A percentile compares a stretch with the other conserved stretches of the same genome.
Conservation (phyloP, 2,329 filamentous ascomycete species). For the Knufia fluminis region DNA sequence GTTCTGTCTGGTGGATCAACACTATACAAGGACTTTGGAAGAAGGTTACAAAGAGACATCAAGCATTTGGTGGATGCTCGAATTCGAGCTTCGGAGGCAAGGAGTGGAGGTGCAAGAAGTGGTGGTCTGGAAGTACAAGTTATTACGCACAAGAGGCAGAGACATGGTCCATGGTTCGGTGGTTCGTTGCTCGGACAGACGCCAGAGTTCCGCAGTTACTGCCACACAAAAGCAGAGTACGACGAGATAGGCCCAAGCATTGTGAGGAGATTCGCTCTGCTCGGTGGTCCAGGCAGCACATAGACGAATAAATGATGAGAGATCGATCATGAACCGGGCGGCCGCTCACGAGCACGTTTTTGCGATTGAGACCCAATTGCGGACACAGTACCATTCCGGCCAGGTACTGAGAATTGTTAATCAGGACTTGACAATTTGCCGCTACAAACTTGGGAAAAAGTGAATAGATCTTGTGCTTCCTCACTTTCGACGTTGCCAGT, state of each 20-base stretch:
- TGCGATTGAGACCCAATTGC: no score
- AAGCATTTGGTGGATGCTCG: slow-evolving; percentile 88
- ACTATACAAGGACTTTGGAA: slow-evolving; percentile 95
- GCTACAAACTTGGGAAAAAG: no score
- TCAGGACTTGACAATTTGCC: no score
- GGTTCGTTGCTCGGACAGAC: slow-evolving; percentile 94
- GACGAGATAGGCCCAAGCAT: slow-evolving; percentile 95
- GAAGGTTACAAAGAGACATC: slow-evolving; percentile 92
- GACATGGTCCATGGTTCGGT: slow-evolving; percentile 97
- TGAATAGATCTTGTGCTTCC: no score
- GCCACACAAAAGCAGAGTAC: slow-evolving; percentile 84
- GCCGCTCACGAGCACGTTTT: no score
- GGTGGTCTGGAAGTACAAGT: slow-evolving; percentile 95
- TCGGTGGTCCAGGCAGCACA: slow-evolving; percentile 72
- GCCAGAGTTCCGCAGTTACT: slow-evolving; percentile 96
- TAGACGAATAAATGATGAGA: slow-evolving; percentile 22
- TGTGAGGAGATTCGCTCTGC: slow-evolving; percentile 83
- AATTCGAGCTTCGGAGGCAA: slow-evolving; percentile 83
- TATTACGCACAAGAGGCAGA: slow-evolving; percentile 92
- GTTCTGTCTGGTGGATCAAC: slow-evolving; percentile 95
- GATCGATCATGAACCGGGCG: not conserved
- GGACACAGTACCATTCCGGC: no score
- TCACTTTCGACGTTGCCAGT: no score
- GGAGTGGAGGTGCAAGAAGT: slow-evolving; percentile 84
- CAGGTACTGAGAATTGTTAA: no score